These are phyloP conservation scores for Rickenella mellea DNA, from an alignment of 768 basidiomycete genomes.

Conservation along the genomic window DNA sequence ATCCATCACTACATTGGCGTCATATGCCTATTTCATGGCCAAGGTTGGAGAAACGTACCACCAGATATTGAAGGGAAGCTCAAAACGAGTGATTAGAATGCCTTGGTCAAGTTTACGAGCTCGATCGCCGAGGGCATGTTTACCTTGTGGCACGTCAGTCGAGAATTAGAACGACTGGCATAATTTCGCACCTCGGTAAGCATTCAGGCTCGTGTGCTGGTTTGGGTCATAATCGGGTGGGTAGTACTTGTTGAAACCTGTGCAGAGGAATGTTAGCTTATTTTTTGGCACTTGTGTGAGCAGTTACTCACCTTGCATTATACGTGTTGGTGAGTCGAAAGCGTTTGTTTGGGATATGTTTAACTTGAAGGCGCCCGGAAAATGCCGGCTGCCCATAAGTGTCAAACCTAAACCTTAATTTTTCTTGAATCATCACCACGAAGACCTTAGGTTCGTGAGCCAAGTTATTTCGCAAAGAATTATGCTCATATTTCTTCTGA, in stretches of 20 bases:
- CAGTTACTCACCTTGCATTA: neutral
- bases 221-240: slow-evolving; percentile 68
- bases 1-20: slow-evolving; percentile 66
- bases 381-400: neutral
- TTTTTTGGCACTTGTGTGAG: neutral
- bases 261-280: neutral
- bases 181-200: slow-evolving; percentile 47
- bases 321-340: too few species aligned
- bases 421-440: neutral
- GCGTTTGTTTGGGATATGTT: too few species aligned
- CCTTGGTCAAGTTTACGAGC: slow-evolving; percentile 96
- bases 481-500: neutral
- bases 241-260: slow-evolving; percentile 74
- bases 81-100: slow-evolving; percentile 91
- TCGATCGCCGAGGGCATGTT: slow-evolving; percentile 88
- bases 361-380: too few species aligned
- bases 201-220: slow-evolving; percentile 63
- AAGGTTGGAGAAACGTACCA: slow-evolving; percentile 46
- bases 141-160: slow-evolving; percentile 39
- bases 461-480: too few species aligned
- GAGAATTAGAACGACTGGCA: slow-evolving; percentile 3
- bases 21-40: neutral
- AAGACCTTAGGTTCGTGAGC: neutral
- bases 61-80: slow-evolving; percentile 95
- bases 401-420: neutral